A percentile compares a stretch with the other conserved stretches of the same genome.
Conservation (phyloP, 306 rosid species). For the Cicer pinnatifidum region DNA sequence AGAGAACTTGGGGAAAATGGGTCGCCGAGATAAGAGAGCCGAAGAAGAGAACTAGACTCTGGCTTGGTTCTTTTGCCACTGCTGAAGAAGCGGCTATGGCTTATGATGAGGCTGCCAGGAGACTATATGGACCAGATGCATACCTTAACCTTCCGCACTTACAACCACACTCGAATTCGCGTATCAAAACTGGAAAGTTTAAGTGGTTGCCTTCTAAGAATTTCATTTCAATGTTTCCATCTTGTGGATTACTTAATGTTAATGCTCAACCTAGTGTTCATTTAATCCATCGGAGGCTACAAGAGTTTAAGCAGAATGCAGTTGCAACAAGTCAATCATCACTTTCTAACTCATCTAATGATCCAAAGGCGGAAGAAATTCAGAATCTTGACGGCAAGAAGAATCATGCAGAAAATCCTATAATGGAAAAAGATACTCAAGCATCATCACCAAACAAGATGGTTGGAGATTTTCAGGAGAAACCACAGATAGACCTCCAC, state of each 20-base stretch:
- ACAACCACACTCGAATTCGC: conserved; percentile 50
- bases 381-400: conserved; percentile 37
- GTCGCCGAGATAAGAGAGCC: conserved; percentile 99
- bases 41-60: conserved; percentile 87
- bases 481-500: conserved; percentile 93
- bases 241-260: conserved; percentile 75
- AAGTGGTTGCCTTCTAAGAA: conserved; percentile 94
- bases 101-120: conserved; percentile 91
- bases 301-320: conserved; percentile 69
- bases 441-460: conserved; percentile 44
- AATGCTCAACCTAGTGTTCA: conserved; percentile 97
- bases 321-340: conserved; percentile 48
- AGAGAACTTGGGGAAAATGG: conserved; percentile 99
- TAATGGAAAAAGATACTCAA: conserved; percentile 46
- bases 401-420: conserved; percentile 38
- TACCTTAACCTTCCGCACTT: conserved; percentile 94
- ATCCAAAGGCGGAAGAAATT: conserved; percentile 50
- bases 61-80: conserved; percentile 94
- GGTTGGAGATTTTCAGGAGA: conserved; percentile 61
- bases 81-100: conserved; percentile 99
- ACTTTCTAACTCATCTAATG: conserved; percentile 54
- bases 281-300: conserved; percentile 89
- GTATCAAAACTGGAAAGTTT: conserved; percentile 61
- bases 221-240: conserved; percentile 86
- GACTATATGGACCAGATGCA: conserved; percentile 92